Percentiles rank a stretch among this genome's conserved stretches.
phyloP scores from a whole-genome alignment of 176 grass and related monocot genomes.

The Aegilops sharonensis region DNA sequence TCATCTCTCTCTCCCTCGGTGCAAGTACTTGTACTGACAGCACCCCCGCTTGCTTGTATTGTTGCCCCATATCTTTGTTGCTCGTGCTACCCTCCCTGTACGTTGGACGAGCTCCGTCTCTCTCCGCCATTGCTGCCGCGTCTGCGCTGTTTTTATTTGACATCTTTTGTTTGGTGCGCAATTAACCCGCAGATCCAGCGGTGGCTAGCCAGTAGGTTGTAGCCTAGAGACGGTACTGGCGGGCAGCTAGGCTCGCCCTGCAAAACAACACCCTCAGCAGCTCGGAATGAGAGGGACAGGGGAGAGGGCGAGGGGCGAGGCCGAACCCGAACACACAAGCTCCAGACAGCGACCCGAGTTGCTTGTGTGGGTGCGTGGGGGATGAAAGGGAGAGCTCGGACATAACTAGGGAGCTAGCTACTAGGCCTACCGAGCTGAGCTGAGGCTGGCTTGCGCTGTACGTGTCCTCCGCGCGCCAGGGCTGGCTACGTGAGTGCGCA shows the following conservation, averaged over 20 bases:
- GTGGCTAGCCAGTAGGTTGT: neutral
- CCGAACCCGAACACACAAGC: neutral
- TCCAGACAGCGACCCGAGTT: conserved; percentile 11
- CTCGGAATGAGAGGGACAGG: conserved; percentile 32
- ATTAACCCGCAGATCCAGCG: conserved; percentile 3
- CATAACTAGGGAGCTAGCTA: neutral
- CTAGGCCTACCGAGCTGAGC: neutral
- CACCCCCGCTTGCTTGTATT: conserved; percentile 25
- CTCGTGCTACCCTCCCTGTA: neutral
- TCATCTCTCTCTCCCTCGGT: neutral
- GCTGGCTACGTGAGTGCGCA: too few species aligned
- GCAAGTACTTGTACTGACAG: conserved; percentile 41
- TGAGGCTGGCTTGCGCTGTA: neutral
- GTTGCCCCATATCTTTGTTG: conserved; percentile 39
- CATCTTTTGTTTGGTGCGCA: neutral
- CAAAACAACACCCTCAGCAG: neutral
- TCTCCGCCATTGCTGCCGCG: neutral
- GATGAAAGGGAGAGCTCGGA: neutral
- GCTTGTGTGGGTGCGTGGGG: neutral
- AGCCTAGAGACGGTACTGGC: neutral
- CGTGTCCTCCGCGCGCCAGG: neutral
- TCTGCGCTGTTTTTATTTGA: neutral
- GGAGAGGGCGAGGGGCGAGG: neutral
- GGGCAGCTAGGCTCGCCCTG: neutral
- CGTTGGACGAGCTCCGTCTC: neutral